Conservation (phyloP, 495 filamentous ascomycete genomes). For the Tuber calosporum region DNA sequence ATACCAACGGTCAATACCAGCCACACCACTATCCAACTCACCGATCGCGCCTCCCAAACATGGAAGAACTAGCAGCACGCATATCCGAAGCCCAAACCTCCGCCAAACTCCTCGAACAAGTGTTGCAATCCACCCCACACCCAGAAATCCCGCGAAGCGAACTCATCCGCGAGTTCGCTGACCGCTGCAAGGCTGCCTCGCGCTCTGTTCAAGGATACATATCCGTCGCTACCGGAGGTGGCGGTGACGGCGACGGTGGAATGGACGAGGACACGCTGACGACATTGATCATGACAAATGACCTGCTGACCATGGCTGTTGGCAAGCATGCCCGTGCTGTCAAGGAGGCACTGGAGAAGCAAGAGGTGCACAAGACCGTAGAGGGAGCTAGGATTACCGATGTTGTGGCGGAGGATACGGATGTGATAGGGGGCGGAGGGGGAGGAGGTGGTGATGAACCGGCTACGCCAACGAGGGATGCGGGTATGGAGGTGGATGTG, state of each 20-base stretch:
- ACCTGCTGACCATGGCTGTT: slow-evolving; percentile 68
- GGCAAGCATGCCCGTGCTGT: slow-evolving; percentile 75
- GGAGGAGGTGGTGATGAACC: neutral
- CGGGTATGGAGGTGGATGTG: neutral
- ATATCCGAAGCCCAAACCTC: slow-evolving; percentile 85
- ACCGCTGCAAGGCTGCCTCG: slow-evolving; percentile 73
- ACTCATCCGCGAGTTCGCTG: slow-evolving; percentile 81
- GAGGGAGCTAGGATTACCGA: slow-evolving; percentile 19
- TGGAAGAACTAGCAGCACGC: slow-evolving; percentile 71
- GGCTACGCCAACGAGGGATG: neutral
- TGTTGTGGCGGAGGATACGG: slow-evolving; percentile 12
- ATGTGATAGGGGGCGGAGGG: slow-evolving; percentile 3
- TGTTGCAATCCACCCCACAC: slow-evolving; percentile 73
- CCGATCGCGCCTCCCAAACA: slow-evolving; percentile 57
- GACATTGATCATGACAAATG: slow-evolving; percentile 89
- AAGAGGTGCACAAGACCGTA: neutral
- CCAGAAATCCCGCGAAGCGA: slow-evolving; percentile 71
- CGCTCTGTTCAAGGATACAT: slow-evolving; percentile 79
- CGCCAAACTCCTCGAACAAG: slow-evolving; percentile 81
- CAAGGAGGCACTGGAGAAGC: slow-evolving; percentile 58
- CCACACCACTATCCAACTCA: slow-evolving; percentile 29
- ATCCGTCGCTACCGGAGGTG: slow-evolving; percentile 51
- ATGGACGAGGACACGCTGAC: slow-evolving; percentile 85
- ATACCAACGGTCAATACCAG: slow-evolving; percentile 6
- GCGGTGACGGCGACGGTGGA: neutral